phyloP scores from a whole-genome alignment of 2,329 filamentous ascomycete genomes.

The Aspergillus proliferans region DNA sequence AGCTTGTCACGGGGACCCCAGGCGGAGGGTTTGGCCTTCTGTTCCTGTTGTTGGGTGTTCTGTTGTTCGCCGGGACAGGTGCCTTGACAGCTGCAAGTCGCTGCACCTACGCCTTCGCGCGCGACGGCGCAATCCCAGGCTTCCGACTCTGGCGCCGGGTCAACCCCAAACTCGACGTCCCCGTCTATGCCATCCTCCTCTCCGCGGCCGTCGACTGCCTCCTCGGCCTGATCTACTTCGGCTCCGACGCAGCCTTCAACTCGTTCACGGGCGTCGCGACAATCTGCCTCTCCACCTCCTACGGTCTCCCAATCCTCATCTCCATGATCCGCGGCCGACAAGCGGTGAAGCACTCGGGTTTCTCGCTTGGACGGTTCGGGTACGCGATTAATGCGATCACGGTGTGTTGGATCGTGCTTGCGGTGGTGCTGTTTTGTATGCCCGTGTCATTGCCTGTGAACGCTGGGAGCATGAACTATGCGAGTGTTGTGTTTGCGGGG shows the following conservation, averaged over 20 bases:
- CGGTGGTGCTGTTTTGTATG: constrained; percentile 71
- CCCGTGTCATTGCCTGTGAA: constrained; percentile 56
- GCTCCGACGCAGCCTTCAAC: constrained; percentile 69
- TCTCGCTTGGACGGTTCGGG: constrained; percentile 63
- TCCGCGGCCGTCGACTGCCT: constrained; percentile 64
- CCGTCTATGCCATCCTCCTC: constrained; percentile 62
- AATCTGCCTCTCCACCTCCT: constrained; percentile 69
- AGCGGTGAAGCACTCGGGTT: constrained; percentile 59
- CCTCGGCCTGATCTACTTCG: constrained; percentile 73
- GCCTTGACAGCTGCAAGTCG: constrained; percentile 67
- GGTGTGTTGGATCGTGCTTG: constrained; percentile 64
- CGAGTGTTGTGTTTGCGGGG: constrained; percentile 58
- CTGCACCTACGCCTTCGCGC: constrained; percentile 70
- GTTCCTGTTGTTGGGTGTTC: constrained; percentile 69
- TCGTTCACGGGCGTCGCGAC: constrained; percentile 74
- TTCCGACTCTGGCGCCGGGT: constrained; percentile 62
- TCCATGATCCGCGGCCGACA: constrained; percentile 61
- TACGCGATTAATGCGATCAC: constrained; percentile 62
- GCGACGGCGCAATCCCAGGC: constrained; percentile 68
- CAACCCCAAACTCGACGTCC: constrained; percentile 60
- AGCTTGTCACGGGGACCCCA: constrained; percentile 65
- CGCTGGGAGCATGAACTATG: constrained; percentile 59
- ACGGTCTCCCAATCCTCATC: constrained; percentile 69
- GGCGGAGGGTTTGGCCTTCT: constrained; percentile 69
- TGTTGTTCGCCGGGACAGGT: constrained; percentile 69